Percentiles rank a stretch among this genome's conserved stretches.
These are phyloP conservation scores for Bipolaris bicolor DNA, from an alignment of 2,329 filamentous ascomycete genomes.

Conservation along the genomic window DNA sequence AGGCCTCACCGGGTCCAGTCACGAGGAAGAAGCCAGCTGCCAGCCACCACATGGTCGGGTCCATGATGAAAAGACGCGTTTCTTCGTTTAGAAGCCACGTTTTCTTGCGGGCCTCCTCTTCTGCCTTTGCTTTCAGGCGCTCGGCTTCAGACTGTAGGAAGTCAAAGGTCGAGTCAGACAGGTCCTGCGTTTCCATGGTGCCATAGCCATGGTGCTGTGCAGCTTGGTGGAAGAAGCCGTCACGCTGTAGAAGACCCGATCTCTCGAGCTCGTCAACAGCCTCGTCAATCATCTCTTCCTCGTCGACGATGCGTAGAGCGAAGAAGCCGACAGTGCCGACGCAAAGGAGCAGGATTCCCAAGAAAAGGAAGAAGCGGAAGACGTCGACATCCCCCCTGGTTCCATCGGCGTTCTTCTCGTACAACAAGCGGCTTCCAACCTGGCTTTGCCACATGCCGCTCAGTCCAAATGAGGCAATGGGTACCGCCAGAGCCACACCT, in stretches of 20 bases:
- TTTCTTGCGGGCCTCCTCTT: slow-evolving; percentile 74
- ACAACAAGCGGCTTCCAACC: slow-evolving; percentile 78
- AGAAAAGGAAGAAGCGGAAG: slow-evolving; percentile 85
- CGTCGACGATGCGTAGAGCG: slow-evolving; percentile 77
- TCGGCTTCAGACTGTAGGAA: slow-evolving; percentile 54
- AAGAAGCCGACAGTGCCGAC: slow-evolving; percentile 78
- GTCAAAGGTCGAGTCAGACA: slow-evolving; percentile 56
- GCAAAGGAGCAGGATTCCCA: slow-evolving; percentile 71
- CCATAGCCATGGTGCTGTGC: slow-evolving; percentile 67
- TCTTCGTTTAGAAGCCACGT: slow-evolving; percentile 90
- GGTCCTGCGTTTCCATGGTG: slow-evolving; percentile 58
- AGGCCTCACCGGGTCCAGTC: slow-evolving; percentile 93
- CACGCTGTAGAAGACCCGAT: slow-evolving; percentile 80
- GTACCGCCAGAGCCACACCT: slow-evolving; percentile 85
- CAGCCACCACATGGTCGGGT: slow-evolving; percentile 95
- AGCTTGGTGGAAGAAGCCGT: slow-evolving; percentile 70
- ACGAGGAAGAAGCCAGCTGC: slow-evolving; percentile 90
- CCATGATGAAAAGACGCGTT: slow-evolving; percentile 80
- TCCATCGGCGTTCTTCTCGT: slow-evolving; percentile 70
- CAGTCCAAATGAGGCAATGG: slow-evolving; percentile 90
- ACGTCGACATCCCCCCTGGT: slow-evolving; percentile 69
- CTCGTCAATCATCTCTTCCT: slow-evolving; percentile 86
- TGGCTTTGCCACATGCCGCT: slow-evolving; percentile 97
- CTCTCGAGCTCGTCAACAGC: slow-evolving; percentile 90
- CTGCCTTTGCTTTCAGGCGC: slow-evolving; percentile 54